Conservation (phyloP, 306 rosid species). For the Amphicarpaea edgeworthii region DNA sequence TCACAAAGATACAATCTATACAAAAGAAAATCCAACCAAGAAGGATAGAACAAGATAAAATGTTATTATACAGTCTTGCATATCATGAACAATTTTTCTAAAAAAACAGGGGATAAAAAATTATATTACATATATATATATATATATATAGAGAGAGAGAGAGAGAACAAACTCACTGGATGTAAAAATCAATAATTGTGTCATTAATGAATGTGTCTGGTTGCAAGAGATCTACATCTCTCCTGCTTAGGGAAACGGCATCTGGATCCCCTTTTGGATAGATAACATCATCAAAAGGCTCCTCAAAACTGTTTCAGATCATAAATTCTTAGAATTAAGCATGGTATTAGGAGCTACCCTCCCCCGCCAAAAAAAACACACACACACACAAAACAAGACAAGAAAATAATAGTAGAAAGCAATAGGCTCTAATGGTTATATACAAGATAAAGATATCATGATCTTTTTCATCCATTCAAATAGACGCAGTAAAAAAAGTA, state of each 20-base stretch:
- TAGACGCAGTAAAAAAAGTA: conserved; percentile 10
- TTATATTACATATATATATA: not conserved
- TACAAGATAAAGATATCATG: conserved; percentile 34
- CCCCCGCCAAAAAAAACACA: not conserved
- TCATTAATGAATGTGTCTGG: conserved; percentile 96
- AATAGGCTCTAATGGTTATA: conserved; percentile 9
- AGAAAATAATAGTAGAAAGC: conserved; percentile 5
- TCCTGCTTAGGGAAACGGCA: conserved; percentile 88
- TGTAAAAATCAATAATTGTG: conserved; percentile 92
- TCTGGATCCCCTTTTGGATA: conserved; percentile 95
- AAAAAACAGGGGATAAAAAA: conserved; percentile 11
- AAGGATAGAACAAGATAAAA: conserved; percentile 11
- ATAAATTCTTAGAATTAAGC: conserved; percentile 40
- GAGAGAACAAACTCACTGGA: conserved; percentile 69
- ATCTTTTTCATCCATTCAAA: conserved; percentile 18
- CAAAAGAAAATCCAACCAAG: not conserved
- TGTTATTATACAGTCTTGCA: not conserved
- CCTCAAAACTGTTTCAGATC: conserved; percentile 70
- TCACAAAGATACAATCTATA: conserved; percentile 31
- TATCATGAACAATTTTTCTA: not conserved
- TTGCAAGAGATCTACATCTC: conserved; percentile 93
- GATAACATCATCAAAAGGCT: conserved; percentile 80
- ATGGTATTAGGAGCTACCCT: not conserved
- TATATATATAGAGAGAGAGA: not conserved
- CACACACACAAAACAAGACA: not conserved